Evolutionary conservation across 1,284 basidiomycete species (phyloP), one percentile per base, ranked within the genome.

Genomic region (Sphaerobolus stellatus): DNA sequence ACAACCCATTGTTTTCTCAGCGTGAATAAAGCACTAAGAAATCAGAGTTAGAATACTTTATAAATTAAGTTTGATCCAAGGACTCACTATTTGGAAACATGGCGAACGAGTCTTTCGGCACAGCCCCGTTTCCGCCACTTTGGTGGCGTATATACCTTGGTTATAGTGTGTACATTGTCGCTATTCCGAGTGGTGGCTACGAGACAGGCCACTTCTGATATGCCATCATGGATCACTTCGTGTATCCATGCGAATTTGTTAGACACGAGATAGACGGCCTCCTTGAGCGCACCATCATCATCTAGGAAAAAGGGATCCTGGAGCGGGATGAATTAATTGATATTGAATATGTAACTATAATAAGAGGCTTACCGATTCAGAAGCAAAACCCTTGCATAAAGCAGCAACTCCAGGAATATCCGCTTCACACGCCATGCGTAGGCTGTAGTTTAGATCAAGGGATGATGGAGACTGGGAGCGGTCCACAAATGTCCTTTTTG

Each of bases 91-190:
- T 74, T 67, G 63, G 75, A 79, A 14, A 85, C 84, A 25, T 69
- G 65, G 6, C 78, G 72, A 2, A 82, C 79, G 5, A 88, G 75
- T 16, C 77, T 73, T 62, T 81, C 78, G 0, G 84, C 85, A 62
- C 76, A 84, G 2, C 80, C 78, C 1, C 66, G 67, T 8, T 76
- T 68, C 29, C 82, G 71, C 72, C 76, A 83, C 0, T 59, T 33
- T 0, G 78, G 75, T 57, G 77, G 74, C 2, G 85, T 87, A 61
- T 73, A 82, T 1, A 88, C 85, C 63, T 88, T 88, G 40, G 82
- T 84, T 47, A 87, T 84, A 0, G 81, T 79, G 8, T 79, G 79
- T 9, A 82, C 75, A 9, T 61, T 72, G 3, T 73, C 70, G 34
- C 72, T 79, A 55, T 78, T 79, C 3, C 85, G 72, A 3, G 84